Evolutionary conservation across 345 rosid species (phyloP).

Genomic region (Ailanthus altissimus): DNA sequence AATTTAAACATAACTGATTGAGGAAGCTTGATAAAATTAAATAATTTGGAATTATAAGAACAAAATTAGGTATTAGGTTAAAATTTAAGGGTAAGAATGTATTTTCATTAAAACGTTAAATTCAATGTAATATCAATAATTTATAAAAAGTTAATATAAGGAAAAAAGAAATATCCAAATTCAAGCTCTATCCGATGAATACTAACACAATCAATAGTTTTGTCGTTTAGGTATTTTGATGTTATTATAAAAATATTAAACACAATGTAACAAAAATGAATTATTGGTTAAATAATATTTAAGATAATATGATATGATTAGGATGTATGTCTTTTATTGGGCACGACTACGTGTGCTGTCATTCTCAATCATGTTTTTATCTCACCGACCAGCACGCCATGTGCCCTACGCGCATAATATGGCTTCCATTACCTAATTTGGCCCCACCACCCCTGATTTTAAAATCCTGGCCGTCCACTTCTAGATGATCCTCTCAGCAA

Average conservation of each 20-base stretch:
- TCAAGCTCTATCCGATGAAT: too few relatives aligned
- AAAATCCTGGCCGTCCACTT: neutral
- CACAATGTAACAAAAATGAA: neutral
- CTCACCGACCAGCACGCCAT: conserved; percentile 7
- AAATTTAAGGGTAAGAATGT: too few relatives aligned
- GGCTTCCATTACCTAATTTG: neutral
- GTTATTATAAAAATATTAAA: neutral
- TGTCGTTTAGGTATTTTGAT: neutral
- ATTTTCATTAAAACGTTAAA: too few relatives aligned
- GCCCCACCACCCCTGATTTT: neutral
- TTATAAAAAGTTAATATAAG: too few relatives aligned
- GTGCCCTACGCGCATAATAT: conserved; percentile 3
- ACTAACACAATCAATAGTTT: too few relatives aligned
- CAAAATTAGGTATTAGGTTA: too few relatives aligned
- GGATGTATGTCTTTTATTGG: neutral
- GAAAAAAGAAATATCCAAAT: too few relatives aligned
- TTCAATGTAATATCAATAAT: too few relatives aligned
- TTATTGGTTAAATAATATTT: neutral
- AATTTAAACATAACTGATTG: too few relatives aligned
- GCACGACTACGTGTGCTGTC: neutral
- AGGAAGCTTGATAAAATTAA: too few relatives aligned
- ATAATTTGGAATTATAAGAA: too few relatives aligned
- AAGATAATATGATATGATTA: neutral
- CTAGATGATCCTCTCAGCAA: neutral
- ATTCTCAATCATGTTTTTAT: neutral